Conservation (phyloP, 1,284 basidiomycete species). For the Stereum hirsutum region DNA sequence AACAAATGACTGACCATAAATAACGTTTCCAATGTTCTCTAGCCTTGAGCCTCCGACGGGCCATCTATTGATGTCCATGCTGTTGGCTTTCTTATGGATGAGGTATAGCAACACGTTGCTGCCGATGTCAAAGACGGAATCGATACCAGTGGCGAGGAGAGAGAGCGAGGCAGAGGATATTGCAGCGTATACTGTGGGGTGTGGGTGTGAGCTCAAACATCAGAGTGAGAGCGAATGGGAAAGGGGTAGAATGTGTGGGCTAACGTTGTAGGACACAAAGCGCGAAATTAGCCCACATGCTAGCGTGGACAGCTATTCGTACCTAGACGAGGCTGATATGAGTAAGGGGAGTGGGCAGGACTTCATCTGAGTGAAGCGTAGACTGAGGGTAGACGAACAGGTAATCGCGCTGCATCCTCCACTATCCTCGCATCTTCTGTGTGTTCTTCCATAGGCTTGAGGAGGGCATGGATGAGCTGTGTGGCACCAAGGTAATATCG, state of each 20-base stretch:
- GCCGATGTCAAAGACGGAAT: conserved; percentile 86
- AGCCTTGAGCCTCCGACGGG: conserved; percentile 86
- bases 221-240: neutral
- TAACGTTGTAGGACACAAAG: conserved; percentile 64
- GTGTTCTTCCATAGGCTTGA: conserved; percentile 87
- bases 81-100: conserved; percentile 69
- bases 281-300: conserved; percentile 67
- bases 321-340: conserved; percentile 38
- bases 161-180: conserved; percentile 81
- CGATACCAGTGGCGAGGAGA: conserved; percentile 83
- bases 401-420: conserved; percentile 52
- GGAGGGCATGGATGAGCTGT: conserved; percentile 72
- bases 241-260: conserved; percentile 12
- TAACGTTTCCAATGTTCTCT: conserved; percentile 86
- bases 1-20: conserved; percentile 50
- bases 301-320: conserved; percentile 83
- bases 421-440: conserved; percentile 63
- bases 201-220: conserved; percentile 3
- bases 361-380: neutral
- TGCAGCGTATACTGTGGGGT: conserved; percentile 71
- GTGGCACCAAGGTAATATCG: conserved; percentile 1
- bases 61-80: conserved; percentile 80
- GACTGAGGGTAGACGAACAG: conserved; percentile 32
- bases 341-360: neutral
- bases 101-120: conserved; percentile 84